These are phyloP conservation scores for Aspergillaceae sp. DNA, from an alignment of 2,329 filamentous ascomycete genomes.

Conservation along the genomic window DNA sequence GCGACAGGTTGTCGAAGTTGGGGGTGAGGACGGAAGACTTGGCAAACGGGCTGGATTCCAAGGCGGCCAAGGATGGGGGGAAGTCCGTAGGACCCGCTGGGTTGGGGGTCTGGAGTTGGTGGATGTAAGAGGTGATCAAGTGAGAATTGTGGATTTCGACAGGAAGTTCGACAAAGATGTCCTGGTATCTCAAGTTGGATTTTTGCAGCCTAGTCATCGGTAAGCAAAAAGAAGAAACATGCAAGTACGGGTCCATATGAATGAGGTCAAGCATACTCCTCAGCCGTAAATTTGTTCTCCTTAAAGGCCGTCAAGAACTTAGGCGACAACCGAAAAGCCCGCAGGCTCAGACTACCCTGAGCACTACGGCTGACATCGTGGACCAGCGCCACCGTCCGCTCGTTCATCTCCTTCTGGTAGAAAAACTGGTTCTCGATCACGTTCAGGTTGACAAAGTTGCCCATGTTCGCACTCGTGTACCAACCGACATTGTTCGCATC, in stretches of 20 bases:
- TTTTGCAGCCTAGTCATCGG: slow-evolving; percentile 67
- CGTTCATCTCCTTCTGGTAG: slow-evolving; percentile 89
- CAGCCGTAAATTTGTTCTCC: slow-evolving; percentile 95
- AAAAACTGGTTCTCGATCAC: slow-evolving; percentile 97
- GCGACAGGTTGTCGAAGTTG: slow-evolving; percentile 80
- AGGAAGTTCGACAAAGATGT: slow-evolving; percentile 85
- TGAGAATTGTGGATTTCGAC: slow-evolving; percentile 93
- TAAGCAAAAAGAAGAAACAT: slow-evolving; percentile 4
- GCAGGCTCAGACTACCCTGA: slow-evolving; percentile 79
- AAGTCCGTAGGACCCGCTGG: slow-evolving; percentile 61
- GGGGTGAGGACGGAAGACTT: slow-evolving; percentile 64
- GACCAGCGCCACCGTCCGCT: slow-evolving; percentile 77
- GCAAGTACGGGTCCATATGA: too few relatives aligned
- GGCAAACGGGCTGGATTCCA: slow-evolving; percentile 55
- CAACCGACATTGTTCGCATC: slow-evolving; percentile 97
- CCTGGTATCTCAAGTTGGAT: slow-evolving; percentile 84
- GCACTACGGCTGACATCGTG: slow-evolving; percentile 94
- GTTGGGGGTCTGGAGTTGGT: slow-evolving; percentile 70
- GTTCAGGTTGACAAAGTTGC: slow-evolving; percentile 90
- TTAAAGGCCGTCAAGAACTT: slow-evolving; percentile 86
- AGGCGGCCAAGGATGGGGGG: slow-evolving; percentile 69
- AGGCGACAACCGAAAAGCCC: slow-evolving; percentile 82
- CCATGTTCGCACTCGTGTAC: slow-evolving; percentile 98
- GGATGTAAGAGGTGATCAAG: slow-evolving; percentile 87
- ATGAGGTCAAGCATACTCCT: slow-evolving; percentile 57